Evolutionary conservation across 768 basidiomycete genomes (phyloP), one percentile per base, ranked within the genome.

Genomic region (Neoboletus subvelutipes): DNA sequence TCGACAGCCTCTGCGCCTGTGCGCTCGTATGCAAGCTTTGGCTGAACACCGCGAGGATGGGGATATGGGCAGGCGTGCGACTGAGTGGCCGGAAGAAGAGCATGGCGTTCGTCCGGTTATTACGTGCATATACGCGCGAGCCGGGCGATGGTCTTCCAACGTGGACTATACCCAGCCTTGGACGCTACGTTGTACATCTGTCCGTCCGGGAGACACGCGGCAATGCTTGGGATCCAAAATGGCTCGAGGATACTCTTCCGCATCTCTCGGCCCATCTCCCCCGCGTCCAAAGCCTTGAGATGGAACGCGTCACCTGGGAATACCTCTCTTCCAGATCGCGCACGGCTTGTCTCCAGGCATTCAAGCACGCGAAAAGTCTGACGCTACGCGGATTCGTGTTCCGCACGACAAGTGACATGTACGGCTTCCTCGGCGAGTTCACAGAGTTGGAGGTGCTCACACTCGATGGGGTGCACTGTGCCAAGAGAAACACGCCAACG

Each of bases 131-230:
- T 47, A 40, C 9, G n/a, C 57, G 34, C 47, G 53, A 42, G 10
- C 28, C 55, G 13, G 36, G n/a, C 1, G 48, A 70, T 4, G 83
- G 80, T 51, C 33, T 24, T 28, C 42, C 56, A 12, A 33, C 40
- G 26, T 45, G 60, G 58, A 81, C 72, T 4, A 87, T 64, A 36
- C 83, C 80, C 8, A 90, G 80, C 37, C 82, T 74, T 11, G 80
- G 80, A 24, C 85, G 86, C 64, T 89, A 92, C 24, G 56, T 73
- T 20, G 42, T 50, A 7, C 54, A 59, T 26, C 52, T 72, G 39
- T 72, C 61, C 43, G 11, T 73, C 34, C 68, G 60, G 26, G 71
- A 72, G 50, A 68, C 70, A 11, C 71, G 67, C 18, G 71, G 71
- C 22, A 61, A 67, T 15, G 43, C 65, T 5, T 73, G 68, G 71